A percentile compares a stretch with the other conserved stretches of the same genome.
Conservation (phyloP, 208 protist species). For the Trypanosoma lewisi region DNA sequence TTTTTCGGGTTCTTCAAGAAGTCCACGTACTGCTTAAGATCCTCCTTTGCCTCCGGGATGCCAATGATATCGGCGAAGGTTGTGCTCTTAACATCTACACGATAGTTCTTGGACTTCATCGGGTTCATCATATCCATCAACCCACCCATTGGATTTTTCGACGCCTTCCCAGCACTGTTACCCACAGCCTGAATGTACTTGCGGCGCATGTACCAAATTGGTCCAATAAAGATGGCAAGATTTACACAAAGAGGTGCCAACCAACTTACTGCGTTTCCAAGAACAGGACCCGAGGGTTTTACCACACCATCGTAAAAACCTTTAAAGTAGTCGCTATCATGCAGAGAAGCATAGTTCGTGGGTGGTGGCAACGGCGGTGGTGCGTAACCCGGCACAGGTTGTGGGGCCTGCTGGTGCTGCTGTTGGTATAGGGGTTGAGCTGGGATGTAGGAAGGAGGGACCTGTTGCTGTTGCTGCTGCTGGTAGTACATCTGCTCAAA, state of each 20-base stretch:
- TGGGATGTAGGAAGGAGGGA: not conserved
- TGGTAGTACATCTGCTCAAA: constrained; percentile 82
- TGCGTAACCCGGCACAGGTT: not conserved
- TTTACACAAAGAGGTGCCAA: constrained; percentile 81
- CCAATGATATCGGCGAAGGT: constrained; percentile 96
- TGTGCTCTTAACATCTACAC: constrained; percentile 83
- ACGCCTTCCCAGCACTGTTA: constrained; percentile 21
- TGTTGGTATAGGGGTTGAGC: constrained; percentile 27
- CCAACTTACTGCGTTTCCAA: constrained; percentile 77
- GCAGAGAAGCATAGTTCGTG: constrained; percentile 19
- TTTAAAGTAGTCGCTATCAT: constrained; percentile 87
- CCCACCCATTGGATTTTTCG: constrained; percentile 49
- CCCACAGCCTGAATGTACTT: constrained; percentile 80
- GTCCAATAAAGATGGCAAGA: constrained; percentile 78
- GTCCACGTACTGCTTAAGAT: constrained; percentile 98
- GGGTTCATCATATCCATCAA: constrained; percentile 95
- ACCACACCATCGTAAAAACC: constrained; percentile 90
- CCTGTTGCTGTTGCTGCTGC: constrained; percentile 46
- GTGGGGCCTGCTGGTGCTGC: constrained; percentile 18
- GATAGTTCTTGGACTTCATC: constrained; percentile 87
- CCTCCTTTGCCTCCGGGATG: constrained; percentile 96
- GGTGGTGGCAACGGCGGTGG: constrained; percentile 17
- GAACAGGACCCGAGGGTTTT: constrained; percentile 56
- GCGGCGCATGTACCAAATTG: constrained; percentile 89
- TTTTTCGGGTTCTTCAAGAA: constrained; percentile 97